Base-by-base conservation (phyloP, 2,329 filamentous ascomycete species). In the Botrytis fragariae region DNA sequence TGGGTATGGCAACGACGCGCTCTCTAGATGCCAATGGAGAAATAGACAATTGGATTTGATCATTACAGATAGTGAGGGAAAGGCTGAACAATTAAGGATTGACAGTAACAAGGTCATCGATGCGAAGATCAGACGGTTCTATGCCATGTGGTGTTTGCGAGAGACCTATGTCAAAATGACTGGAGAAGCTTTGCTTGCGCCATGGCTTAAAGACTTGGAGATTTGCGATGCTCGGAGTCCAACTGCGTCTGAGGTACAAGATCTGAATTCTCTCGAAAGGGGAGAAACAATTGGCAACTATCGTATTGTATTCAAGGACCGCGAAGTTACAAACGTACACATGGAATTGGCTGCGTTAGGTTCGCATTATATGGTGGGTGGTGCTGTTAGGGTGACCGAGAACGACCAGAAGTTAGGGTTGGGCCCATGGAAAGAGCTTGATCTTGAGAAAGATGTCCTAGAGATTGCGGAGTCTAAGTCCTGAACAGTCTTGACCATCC, bases 91-190 rank as follows among this genome's bases (percentile, higher is more conserved):
- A 45, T 76, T 77, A 20, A 74, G 77, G 20, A 79, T 82, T 18
- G 79, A 80, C 32, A 78, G 75, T 42, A 76, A 78, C 29, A 22
- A 73, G 10, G 73, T 88, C n/a, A 83, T 88, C 29, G 90, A 92
- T 74, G 86, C 83, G 35, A 90, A 90, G 79, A 83, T 95, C 42
- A 86, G 91, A 8, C 86, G 87, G 71, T 95, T 95, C 80, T 95
- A 94, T 80, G 87, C 91, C 1, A 88, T 92, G 74, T 95, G 92
- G 91, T 93, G 91, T 81, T 86, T 93, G 81, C 90, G 93, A 77
- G 93, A 95, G 83, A 90, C 92, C 0, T 95, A 93, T 80, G 90
- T 95, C 82, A 95, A 95, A 87, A 90, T 95, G 84, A 92, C 92
- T 44, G 93, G 93, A 39, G 92, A 95, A 78, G 93, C 92, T 0